Percentiles rank a stretch among this genome's conserved stretches.
These are phyloP conservation scores for Halteria grandinella DNA, from an alignment of 73 alveolate genomes.

Conservation along the genomic window DNA sequence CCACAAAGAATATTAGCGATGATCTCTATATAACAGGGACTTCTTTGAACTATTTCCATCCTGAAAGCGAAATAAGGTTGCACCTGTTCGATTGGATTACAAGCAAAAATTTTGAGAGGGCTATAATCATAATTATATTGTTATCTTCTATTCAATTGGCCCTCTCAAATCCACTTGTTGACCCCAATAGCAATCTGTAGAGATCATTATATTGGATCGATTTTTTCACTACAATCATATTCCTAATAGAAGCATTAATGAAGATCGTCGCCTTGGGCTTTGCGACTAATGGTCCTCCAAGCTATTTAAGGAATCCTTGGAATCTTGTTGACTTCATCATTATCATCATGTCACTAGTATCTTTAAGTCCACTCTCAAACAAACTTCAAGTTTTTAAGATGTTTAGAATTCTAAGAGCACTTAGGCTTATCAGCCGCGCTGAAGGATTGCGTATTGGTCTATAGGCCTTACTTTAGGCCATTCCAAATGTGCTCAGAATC, in stretches of 20 bases:
- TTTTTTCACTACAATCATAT: constrained; percentile 52
- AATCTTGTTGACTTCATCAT: constrained; percentile 65
- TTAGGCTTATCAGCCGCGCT: constrained; percentile 60
- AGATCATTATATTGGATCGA: constrained; percentile 29
- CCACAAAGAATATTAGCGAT: too few species aligned
- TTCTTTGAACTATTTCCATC: too few species aligned
- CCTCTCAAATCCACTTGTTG: constrained; percentile 63
- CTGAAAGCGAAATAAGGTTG: too few species aligned
- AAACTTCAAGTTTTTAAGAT: constrained; percentile 22
- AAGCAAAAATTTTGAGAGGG: too few species aligned
- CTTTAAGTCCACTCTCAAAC: too few species aligned
- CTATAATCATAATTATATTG: too few species aligned
- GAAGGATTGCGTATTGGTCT: constrained; percentile 66
- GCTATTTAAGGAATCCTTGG: constrained; percentile 65
- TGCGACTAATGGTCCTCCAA: constrained; percentile 52
- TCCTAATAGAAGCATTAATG: constrained; percentile 49
- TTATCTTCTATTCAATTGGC: constrained; percentile 52
- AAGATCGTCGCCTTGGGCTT: constrained; percentile 69
- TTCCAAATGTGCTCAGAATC: too few species aligned
- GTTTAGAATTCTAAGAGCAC: constrained; percentile 66
- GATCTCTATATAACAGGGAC: too few species aligned
- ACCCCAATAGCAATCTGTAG: constrained; percentile 41
- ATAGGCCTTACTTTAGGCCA: too few species aligned
- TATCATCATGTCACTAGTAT: too few species aligned
- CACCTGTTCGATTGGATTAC: too few species aligned